These are phyloP conservation scores for Cicer pinnatifidum DNA, from an alignment of 306 rosid species.

Conservation along the genomic window DNA sequence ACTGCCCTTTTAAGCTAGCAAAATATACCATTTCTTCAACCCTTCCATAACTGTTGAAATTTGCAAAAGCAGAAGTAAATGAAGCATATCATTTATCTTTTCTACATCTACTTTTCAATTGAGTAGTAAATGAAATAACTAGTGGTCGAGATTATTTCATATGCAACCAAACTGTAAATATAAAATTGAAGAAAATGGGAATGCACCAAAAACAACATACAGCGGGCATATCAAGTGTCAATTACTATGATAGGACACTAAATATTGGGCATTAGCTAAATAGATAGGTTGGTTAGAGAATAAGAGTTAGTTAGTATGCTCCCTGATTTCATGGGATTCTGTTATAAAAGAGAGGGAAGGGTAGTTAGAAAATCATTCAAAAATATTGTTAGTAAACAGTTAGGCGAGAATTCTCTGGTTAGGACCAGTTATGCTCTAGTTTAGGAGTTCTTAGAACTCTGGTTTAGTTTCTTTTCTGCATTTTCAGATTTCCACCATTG, in stretches of 20 bases:
- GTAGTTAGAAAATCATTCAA: too few relatives aligned
- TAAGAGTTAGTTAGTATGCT: too few relatives aligned
- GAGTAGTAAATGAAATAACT: conserved; percentile 25
- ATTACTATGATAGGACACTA: not conserved
- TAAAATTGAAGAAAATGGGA: conserved; percentile 15
- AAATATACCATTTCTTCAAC: conserved; percentile 94
- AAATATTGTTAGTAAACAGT: too few relatives aligned
- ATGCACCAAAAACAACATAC: conserved; percentile 31
- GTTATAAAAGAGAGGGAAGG: too few relatives aligned
- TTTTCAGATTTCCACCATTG: too few relatives aligned
- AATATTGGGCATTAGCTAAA: too few relatives aligned
- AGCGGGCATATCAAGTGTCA: conserved; percentile 43
- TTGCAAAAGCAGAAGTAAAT: conserved; percentile 42
- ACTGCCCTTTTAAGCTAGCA: conserved; percentile 90
- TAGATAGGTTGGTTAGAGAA: too few relatives aligned
- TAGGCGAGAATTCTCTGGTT: too few relatives aligned
- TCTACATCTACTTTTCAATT: conserved; percentile 2
- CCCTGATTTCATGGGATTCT: too few relatives aligned
- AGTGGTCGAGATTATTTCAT: conserved; percentile 1
- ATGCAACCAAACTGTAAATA: not conserved
- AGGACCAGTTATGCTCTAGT: too few relatives aligned
- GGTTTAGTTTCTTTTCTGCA: too few relatives aligned
- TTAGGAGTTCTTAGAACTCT: too few relatives aligned
- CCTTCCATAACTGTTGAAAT: conserved; percentile 85
- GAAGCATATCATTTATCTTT: conserved; percentile 29